A percentile compares a stretch with the other conserved stretches of the same genome.
These are phyloP conservation scores for Camellia lanceoleosa DNA, from an alignment of 148 eudicot species.

Conservation along the genomic window DNA sequence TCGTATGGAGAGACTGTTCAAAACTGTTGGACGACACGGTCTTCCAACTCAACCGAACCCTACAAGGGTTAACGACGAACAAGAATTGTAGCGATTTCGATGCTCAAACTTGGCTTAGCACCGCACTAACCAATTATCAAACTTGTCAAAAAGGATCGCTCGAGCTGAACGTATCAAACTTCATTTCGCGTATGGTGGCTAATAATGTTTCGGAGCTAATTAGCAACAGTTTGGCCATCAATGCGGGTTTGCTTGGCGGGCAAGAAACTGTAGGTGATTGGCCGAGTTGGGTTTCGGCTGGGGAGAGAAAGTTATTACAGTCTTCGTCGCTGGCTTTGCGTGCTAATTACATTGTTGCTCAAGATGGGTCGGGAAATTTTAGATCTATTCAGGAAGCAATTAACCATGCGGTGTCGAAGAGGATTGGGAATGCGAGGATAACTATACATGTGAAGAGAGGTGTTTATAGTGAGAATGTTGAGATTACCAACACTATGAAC, in stretches of 20 bases:
- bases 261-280: slow-evolving; percentile 12
- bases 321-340: slow-evolving; percentile 9
- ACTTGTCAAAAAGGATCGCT: slow-evolving; percentile 27
- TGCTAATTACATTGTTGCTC: slow-evolving; percentile 34
- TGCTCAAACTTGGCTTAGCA: slow-evolving; percentile 26
- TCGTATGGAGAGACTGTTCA: slow-evolving; percentile 60
- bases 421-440: slow-evolving; percentile 28
- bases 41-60: slow-evolving; percentile 32
- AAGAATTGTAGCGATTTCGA: not conserved
- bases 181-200: slow-evolving; percentile 26
- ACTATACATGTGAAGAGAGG: slow-evolving; percentile 38
- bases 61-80: slow-evolving; percentile 1
- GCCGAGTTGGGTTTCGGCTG: slow-evolving; percentile 33
- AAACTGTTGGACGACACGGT: slow-evolving; percentile 51
- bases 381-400: slow-evolving; percentile 40
- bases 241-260: slow-evolving; percentile 12
- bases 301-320: slow-evolving; percentile 32
- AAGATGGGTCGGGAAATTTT: slow-evolving; percentile 36
- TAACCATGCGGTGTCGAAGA: slow-evolving; percentile 25
- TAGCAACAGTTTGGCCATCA: slow-evolving; percentile 45
- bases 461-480: slow-evolving; percentile 37
- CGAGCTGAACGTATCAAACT: slow-evolving; percentile 30
- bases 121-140: slow-evolving; percentile 33
- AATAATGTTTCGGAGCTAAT: slow-evolving; percentile 48
- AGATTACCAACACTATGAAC: slow-evolving; percentile 8